Conservation (phyloP, 768 basidiomycete species). For the Macrolepiota dolichaula region DNA sequence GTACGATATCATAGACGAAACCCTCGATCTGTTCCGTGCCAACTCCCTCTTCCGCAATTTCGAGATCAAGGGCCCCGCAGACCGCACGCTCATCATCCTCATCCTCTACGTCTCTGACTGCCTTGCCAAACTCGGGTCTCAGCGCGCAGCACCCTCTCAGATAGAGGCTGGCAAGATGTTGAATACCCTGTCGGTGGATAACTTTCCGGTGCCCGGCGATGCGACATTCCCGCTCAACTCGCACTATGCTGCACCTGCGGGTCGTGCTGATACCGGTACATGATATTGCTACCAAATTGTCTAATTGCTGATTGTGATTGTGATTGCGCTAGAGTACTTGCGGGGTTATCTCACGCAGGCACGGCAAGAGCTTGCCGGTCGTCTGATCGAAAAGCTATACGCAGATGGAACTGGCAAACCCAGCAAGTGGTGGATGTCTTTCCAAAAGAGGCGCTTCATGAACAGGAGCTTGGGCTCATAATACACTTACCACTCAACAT, state of each 20-base stretch:
- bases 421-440: slow-evolving; percentile 99
- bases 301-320: slow-evolving; percentile 11
- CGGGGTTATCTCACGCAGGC: slow-evolving; percentile 90
- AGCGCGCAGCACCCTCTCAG: slow-evolving; percentile 65
- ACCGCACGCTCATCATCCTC: slow-evolving; percentile 93
- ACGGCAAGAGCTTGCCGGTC: slow-evolving; percentile 85
- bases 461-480: slow-evolving; percentile 80
- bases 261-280: slow-evolving; percentile 77
- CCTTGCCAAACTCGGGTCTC: slow-evolving; percentile 80
- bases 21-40: slow-evolving; percentile 94
- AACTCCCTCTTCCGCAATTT: slow-evolving; percentile 99
- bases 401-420: slow-evolving; percentile 92
- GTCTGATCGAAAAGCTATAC: slow-evolving; percentile 86
- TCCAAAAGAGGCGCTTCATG: slow-evolving; percentile 97
- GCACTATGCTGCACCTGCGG: slow-evolving; percentile 80
- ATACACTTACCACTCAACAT: background rate
- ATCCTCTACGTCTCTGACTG: slow-evolving; percentile 99
- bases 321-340: slow-evolving; percentile 62
- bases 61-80: slow-evolving; percentile 97
- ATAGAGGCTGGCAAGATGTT: slow-evolving; percentile 85
- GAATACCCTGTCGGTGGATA: slow-evolving; percentile 91
- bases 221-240: slow-evolving; percentile 92
- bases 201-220: slow-evolving; percentile 92
- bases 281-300: background rate
- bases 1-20: slow-evolving; percentile 93